phyloP scores from a whole-genome alignment of 108 stramenopile species.

The Nitzschia palea region DNA sequence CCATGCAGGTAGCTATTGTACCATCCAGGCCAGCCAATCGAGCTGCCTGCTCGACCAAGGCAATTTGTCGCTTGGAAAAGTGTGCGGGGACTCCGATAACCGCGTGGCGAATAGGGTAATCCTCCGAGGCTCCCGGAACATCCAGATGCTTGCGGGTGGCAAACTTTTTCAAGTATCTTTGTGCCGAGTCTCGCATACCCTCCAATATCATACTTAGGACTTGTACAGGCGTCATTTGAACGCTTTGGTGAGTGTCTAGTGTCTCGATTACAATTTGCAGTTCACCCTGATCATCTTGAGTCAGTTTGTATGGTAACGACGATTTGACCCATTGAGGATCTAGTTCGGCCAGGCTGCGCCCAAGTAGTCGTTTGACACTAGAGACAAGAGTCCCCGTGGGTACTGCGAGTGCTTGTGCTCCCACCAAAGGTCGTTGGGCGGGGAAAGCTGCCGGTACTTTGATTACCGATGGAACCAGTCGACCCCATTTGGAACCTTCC shows the following conservation, averaged over 20 bases:
- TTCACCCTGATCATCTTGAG: slow-evolving; percentile 31
- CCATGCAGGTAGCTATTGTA: slow-evolving; percentile 58
- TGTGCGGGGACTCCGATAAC: slow-evolving; percentile 82
- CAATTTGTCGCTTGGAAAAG: slow-evolving; percentile 59
- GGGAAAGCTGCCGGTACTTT: slow-evolving; percentile 15
- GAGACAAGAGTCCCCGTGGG: slow-evolving; percentile 26
- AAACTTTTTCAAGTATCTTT: slow-evolving; percentile 45
- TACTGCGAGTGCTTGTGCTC: slow-evolving; percentile 16
- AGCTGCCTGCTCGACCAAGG: slow-evolving; percentile 50
- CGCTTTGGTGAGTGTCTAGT: slow-evolving; percentile 21
- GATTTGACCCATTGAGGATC: slow-evolving; percentile 57
- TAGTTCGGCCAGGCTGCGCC: slow-evolving; percentile 44
- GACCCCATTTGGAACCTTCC: slow-evolving; percentile 19
- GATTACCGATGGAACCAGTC: slow-evolving; percentile 42
- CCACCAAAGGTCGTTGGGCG: slow-evolving; percentile 9
- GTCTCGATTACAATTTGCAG: slow-evolving; percentile 16
- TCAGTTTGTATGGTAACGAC: slow-evolving; percentile 18
- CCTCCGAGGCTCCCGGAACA: slow-evolving; percentile 36
- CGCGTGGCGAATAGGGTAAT: slow-evolving; percentile 30
- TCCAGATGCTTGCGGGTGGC: slow-evolving; percentile 39
- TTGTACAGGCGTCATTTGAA: slow-evolving; percentile 51
- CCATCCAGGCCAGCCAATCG: slow-evolving; percentile 69
- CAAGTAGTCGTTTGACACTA: slow-evolving; percentile 69
- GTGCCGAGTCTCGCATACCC: slow-evolving; percentile 48
- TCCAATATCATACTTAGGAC: slow-evolving; percentile 49